Evolutionary conservation across 2,329 filamentous ascomycete species (phyloP).

Genomic region (Alternaria sp.): DNA sequence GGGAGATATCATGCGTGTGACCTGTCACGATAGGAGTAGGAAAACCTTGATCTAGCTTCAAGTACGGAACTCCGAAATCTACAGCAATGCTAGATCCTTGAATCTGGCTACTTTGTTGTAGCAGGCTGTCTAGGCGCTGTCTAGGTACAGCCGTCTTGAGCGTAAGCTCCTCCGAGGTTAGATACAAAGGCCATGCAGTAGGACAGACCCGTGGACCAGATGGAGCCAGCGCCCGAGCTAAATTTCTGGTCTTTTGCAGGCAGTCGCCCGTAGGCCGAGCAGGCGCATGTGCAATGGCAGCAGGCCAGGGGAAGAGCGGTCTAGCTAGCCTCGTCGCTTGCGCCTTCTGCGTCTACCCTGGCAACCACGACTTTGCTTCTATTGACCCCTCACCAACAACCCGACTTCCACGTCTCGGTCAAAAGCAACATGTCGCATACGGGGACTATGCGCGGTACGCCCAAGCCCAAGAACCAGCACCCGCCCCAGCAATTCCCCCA

Average conservation of each 20-base stretch:
- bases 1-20: neutral
- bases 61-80: neutral
- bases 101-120: neutral
- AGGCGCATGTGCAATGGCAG: neutral
- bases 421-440: constrained; percentile 62
- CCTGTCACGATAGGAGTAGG: neutral
- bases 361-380: constrained; percentile 23
- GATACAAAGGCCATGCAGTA: neutral
- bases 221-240: neutral
- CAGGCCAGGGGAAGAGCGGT: constrained; percentile 7
- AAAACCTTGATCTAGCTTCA: neutral
- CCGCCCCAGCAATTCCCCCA: constrained; percentile 61
- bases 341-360: constrained; percentile 28
- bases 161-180: neutral
- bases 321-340: constrained; percentile 23
- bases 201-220: neutral
- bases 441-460: constrained; percentile 73
- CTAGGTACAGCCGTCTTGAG: neutral
- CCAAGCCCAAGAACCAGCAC: constrained; percentile 71
- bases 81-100: neutral
- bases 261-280: neutral
- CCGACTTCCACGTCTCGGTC: constrained; percentile 22
- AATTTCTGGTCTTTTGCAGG: neutral
- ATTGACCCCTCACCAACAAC: constrained; percentile 30
- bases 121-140: neutral